These are phyloP conservation scores for Brassica hybrid DNA, from an alignment of 441 rosid species.

Conservation along the genomic window DNA sequence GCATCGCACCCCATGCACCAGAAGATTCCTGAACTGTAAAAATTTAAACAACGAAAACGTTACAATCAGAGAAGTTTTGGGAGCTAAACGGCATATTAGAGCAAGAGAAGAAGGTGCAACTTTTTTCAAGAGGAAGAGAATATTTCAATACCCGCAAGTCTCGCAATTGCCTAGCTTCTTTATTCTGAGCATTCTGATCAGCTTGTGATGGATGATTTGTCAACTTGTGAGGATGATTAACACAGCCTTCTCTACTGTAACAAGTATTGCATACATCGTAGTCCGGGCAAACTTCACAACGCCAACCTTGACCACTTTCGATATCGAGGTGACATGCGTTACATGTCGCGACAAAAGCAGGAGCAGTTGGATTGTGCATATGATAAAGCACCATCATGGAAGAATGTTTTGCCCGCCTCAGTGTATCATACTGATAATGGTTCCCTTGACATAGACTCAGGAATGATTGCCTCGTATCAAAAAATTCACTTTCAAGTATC, in stretches of 20 bases:
- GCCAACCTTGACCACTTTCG: constrained; percentile 99
- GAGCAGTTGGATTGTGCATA: constrained; percentile 99
- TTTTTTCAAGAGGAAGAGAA: neutral
- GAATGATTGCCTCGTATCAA: constrained; percentile 98
- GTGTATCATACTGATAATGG: constrained; percentile 97
- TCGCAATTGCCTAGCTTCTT: constrained; percentile 94
- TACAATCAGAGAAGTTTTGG: constrained; percentile 11
- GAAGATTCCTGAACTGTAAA: constrained; percentile 92
- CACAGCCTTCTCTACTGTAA: constrained; percentile 76
- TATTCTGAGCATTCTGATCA: constrained; percentile 96
- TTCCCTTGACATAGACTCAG: constrained; percentile 99
- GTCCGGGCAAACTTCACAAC: constrained; percentile 97
- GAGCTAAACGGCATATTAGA: constrained; percentile 23
- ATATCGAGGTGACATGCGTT: constrained; percentile 84
- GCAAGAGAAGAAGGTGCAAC: constrained; percentile 7
- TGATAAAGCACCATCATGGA: constrained; percentile 99
- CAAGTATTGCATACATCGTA: constrained; percentile 95
- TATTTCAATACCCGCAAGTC: constrained; percentile 77
- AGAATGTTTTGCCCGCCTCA: constrained; percentile 98
- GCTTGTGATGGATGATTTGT: constrained; percentile 87
- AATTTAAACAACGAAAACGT: neutral
- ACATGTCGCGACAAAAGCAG: constrained; percentile 95
- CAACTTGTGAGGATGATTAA: constrained; percentile 97
- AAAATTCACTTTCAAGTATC: constrained; percentile 96
- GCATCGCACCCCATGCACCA: constrained; percentile 95